Percentiles rank a stretch among this genome's conserved stretches.
These are phyloP conservation scores for Syzygium aqueum DNA, from an alignment of 345 rosid genomes.

Conservation along the genomic window DNA sequence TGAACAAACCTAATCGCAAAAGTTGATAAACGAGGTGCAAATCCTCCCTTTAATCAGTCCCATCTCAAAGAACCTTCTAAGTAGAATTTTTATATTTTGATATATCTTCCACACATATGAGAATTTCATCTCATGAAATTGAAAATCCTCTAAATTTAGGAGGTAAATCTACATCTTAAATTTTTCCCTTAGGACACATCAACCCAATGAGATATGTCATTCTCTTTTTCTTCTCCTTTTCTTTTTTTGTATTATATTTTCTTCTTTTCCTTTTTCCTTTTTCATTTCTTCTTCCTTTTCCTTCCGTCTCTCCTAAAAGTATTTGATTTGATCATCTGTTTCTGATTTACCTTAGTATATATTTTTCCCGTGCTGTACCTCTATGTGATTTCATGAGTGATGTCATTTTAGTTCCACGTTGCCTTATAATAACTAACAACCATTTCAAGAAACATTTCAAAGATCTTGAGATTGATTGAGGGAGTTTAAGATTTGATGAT, in stretches of 20 bases:
- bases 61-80: background rate
- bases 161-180: background rate
- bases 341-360: background rate
- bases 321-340: background rate
- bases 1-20: background rate
- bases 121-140: background rate
- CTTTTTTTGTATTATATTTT: background rate
- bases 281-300: background rate
- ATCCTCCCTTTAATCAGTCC: background rate
- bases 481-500: background rate
- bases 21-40: background rate
- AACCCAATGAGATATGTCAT: background rate
- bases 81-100: background rate
- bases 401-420: background rate
- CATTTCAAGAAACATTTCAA: background rate
- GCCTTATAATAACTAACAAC: background rate
- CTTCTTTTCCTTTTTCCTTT: background rate
- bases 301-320: background rate
- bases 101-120: background rate
- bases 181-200: background rate
- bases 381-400: background rate
- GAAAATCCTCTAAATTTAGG: background rate
- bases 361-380: background rate
- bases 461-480: background rate
- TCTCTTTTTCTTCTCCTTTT: background rate